Conservation (phyloP, 2,329 filamentous ascomycete genomes). For the Myriosclerotinia curreyana region DNA sequence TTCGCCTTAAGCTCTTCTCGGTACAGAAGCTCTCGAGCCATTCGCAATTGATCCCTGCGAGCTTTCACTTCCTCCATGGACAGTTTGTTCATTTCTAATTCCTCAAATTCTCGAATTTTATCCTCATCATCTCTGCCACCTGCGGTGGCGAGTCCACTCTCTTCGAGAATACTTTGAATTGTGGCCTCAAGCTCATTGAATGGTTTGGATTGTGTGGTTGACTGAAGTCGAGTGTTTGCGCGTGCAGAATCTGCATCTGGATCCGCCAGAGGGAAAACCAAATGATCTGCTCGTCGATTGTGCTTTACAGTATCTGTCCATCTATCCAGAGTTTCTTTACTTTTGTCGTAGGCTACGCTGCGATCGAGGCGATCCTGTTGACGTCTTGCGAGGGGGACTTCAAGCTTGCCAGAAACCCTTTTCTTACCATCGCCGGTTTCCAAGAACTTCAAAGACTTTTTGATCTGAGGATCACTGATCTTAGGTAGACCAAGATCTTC, state of each 20-base stretch:
- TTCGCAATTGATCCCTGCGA: constrained; percentile 70
- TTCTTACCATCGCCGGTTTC: constrained; percentile 55
- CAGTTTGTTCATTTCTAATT: constrained; percentile 67
- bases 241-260: constrained; percentile 57
- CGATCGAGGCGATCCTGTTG: constrained; percentile 85
- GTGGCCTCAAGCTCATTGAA: constrained; percentile 80
- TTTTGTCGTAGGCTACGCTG: constrained; percentile 79
- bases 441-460: constrained; percentile 75
- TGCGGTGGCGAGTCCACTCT: constrained; percentile 69
- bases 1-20: constrained; percentile 84
- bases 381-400: constrained; percentile 77
- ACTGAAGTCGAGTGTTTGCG: constrained; percentile 60
- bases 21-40: constrained; percentile 79
- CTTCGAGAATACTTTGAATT: constrained; percentile 84
- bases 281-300: constrained; percentile 85
- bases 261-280: constrained; percentile 83
- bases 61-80: constrained; percentile 71
- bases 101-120: constrained; percentile 65
- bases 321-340: constrained; percentile 82
- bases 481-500: constrained; percentile 70
- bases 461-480: constrained; percentile 70
- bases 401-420: constrained; percentile 60
- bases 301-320: constrained; percentile 96
- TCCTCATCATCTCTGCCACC: constrained; percentile 60
- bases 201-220: constrained; percentile 61